A percentile compares a stretch with the other conserved stretches of the same genome.
Evolutionary conservation across 306 rosid genomes (phyloP).

Genomic region (Cucurbita pepo): DNA sequence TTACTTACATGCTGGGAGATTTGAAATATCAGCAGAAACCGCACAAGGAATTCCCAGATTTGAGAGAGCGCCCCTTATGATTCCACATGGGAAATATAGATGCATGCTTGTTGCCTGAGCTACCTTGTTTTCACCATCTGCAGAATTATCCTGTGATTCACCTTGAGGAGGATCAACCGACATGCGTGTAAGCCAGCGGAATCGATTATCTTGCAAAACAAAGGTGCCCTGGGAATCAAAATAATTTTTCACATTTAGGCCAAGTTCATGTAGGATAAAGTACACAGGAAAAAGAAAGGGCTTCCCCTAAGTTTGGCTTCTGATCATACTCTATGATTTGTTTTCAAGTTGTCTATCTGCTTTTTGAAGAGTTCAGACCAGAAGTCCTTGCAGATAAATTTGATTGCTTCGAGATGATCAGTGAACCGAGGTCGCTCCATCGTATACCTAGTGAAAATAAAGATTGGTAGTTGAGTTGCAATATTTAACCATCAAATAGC

Average conservation of each 20-base stretch:
- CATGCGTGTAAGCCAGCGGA: slow-evolving; percentile 78
- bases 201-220: slow-evolving; percentile 85
- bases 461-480: background rate
- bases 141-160: slow-evolving; percentile 40
- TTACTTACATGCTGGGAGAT: slow-evolving; percentile 84
- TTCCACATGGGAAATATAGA: slow-evolving; percentile 89
- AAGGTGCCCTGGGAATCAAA: slow-evolving; percentile 66
- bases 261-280: background rate
- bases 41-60: slow-evolving; percentile 96
- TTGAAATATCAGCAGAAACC: slow-evolving; percentile 82
- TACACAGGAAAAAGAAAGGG: background rate
- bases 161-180: slow-evolving; percentile 61
- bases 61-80: slow-evolving; percentile 91
- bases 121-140: slow-evolving; percentile 42
- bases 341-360: slow-evolving; percentile 96
- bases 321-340: slow-evolving; percentile 65
- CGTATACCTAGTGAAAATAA: slow-evolving; percentile 39
- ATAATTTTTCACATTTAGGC: background rate
- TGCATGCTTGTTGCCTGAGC: slow-evolving; percentile 74
- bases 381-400: slow-evolving; percentile 97
- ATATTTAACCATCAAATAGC: background rate
- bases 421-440: slow-evolving; percentile 92
- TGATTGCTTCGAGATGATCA: slow-evolving; percentile 89
- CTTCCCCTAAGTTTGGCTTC: background rate
- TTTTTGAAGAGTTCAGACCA: slow-evolving; percentile 98